Base-by-base conservation (phyloP, 1,139 yeast genomes). In the Candida mesenterica region DNA sequence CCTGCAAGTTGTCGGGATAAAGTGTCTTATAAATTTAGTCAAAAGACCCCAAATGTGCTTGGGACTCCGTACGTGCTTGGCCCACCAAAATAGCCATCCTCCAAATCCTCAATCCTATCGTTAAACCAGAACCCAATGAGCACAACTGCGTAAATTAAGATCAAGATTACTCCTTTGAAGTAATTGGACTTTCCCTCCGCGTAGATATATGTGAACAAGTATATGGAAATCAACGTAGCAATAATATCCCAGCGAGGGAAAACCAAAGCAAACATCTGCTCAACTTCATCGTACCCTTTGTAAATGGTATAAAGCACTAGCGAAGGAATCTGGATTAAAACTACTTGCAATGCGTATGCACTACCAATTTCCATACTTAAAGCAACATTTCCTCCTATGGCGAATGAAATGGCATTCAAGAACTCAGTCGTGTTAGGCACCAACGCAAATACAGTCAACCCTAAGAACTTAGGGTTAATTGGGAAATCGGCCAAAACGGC, bases 361-460 rank as follows among this genome's bases (percentile, higher is more conserved):
- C 95, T 83, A 44, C 99, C 98, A 58, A 92, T 92, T 58, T 92
- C 99, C 96, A 92, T 87, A 2, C 94, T 84, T 33, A 92, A 69
- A 0, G 98, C 96, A 40, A 94, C 96, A 48, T 92, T 92, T 2
- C 98, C 99, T 46, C 94, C 80, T 51, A 88, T 79, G 0, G 99
- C 98, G 67, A 92, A 92, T 10, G 97, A 89, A 42, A 92, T 90
- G 51, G 98, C 99, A 61, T 92, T 94, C 45, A 94, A 73, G 53
- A 92, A 94, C 62, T 92, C 98, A 0, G 99, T 92, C 4, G 97
- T 89, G 55, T 90, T 92, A 9, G 98, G 98, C 23, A 94, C 97
- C 37, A 94, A 68, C 0, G 98, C 97, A 66, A 94, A 92, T 1
- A 92, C 85, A 0, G 97, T 90, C 45, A 92, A 73, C 5, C 98